These are phyloP conservation scores for Kluyveromyces sp. DNA, from an alignment of 1,139 yeast genomes.

Conservation along the genomic window DNA sequence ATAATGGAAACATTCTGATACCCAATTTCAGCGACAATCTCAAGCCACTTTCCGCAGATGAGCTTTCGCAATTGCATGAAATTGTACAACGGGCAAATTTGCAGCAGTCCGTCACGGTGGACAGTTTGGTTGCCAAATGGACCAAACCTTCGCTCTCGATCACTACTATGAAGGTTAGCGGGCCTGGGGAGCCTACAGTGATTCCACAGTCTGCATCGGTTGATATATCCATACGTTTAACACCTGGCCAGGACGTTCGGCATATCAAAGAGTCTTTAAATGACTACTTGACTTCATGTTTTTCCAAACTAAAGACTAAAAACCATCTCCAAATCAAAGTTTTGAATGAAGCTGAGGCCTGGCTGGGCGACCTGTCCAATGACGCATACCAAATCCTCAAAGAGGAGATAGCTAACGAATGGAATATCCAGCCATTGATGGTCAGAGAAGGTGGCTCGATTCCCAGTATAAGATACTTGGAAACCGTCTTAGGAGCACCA, in stretches of 20 bases:
- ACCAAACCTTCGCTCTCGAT: conserved; percentile 82
- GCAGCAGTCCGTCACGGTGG: conserved; percentile 33
- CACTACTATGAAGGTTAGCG: conserved; percentile 81
- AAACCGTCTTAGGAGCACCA: conserved; percentile 72
- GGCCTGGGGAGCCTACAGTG: conserved; percentile 84
- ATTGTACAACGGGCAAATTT: conserved; percentile 43
- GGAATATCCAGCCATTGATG: conserved; percentile 68
- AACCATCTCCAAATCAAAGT: conserved; percentile 56
- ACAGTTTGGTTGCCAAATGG: conserved; percentile 78
- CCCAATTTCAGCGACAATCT: conserved; percentile 69
- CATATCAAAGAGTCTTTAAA: conserved; percentile 48
- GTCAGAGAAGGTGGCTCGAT: conserved; percentile 96
- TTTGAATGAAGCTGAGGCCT: conserved; percentile 86
- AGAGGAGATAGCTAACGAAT: conserved; percentile 51
- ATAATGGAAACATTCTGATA: conserved; percentile 52
- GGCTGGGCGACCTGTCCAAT: conserved; percentile 85
- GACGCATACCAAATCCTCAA: conserved; percentile 60
- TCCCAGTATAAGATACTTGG: conserved; percentile 81
- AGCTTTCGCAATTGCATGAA: conserved; percentile 52
- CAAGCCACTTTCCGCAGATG: conserved; percentile 48
- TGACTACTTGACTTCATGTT: conserved; percentile 40
- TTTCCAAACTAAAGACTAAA: conserved; percentile 44
- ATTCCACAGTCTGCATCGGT: conserved; percentile 79
- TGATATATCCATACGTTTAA: conserved; percentile 73
- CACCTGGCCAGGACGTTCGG: conserved; percentile 75